phyloP scores from a whole-genome alignment of 2,329 filamentous ascomycete genomes.

The Fusarium multiceps region DNA sequence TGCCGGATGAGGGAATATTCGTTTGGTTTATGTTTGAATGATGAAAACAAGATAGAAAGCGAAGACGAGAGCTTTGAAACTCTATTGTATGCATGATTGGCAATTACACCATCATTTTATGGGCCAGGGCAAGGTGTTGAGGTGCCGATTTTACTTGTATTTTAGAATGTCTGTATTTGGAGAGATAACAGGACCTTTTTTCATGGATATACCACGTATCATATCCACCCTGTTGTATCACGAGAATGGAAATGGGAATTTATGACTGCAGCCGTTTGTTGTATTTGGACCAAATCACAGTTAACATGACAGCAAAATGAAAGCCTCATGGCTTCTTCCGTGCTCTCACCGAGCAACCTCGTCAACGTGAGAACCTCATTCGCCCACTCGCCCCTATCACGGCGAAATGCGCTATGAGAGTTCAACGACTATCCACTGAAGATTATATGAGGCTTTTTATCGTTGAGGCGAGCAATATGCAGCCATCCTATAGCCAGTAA shows the following conservation, averaged over 20 bases:
- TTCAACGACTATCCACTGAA: constrained; percentile 1
- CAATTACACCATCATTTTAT: constrained; percentile 19
- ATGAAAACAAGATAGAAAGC: background rate
- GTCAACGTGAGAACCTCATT: constrained; percentile 14
- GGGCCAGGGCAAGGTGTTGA: constrained; percentile 38
- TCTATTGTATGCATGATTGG: constrained; percentile 15
- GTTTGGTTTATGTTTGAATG: background rate
- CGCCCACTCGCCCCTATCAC: constrained; percentile 32
- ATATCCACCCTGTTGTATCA: constrained; percentile 1
- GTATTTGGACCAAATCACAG: background rate
- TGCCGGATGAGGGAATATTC: constrained; percentile 1
- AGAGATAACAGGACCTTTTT: constrained; percentile 4
- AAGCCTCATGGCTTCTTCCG: constrained; percentile 6
- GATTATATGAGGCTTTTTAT: background rate
- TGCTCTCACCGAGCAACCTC: background rate
- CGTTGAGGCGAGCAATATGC: background rate
- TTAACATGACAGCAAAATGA: background rate
- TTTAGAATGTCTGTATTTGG: constrained; percentile 33
- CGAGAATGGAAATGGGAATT: constrained; percentile 21
- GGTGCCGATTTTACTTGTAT: constrained; percentile 39
- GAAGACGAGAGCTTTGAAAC: background rate
- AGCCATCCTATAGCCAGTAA: background rate
- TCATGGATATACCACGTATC: constrained; percentile 37
- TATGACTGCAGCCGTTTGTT: background rate
- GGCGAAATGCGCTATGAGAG: constrained; percentile 29